Conservation (phyloP, 1,284 basidiomycete genomes). For the Albatrellus sp. region DNA sequence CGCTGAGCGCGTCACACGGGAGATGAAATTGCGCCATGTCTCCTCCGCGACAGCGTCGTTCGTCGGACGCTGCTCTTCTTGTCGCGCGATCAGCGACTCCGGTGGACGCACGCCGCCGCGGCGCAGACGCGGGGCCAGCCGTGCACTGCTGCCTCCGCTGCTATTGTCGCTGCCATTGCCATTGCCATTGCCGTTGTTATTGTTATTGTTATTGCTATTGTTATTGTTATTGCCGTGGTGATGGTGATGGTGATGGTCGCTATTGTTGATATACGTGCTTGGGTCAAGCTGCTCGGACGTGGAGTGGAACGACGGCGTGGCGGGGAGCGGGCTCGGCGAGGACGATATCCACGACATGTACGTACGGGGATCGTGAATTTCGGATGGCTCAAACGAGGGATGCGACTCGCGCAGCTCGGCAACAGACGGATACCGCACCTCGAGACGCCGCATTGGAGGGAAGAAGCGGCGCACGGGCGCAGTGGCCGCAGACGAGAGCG, state of each 20-base stretch:
- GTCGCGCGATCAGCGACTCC: slow-evolving; percentile 5
- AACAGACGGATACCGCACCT: neutral
- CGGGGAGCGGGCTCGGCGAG: slow-evolving; percentile 2
- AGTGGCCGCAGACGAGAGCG: neutral
- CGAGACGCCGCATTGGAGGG: slow-evolving; percentile 8
- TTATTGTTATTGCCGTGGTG: neutral
- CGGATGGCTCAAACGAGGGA: slow-evolving; percentile 5
- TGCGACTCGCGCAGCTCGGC: neutral
- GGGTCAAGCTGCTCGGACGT: neutral
- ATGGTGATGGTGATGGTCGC: neutral
- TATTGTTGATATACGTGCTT: no score
- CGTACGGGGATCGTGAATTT: neutral
- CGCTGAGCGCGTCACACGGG: no score
- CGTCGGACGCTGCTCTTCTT: neutral
- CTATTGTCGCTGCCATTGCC: no score
- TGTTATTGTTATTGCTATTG: neutral
- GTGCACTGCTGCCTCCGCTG: neutral
- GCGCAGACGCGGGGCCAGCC: slow-evolving; percentile 10
- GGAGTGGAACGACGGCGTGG: neutral
- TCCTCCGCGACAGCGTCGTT: neutral
- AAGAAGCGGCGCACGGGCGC: slow-evolving; percentile 11
- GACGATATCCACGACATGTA: slow-evolving; percentile 8
- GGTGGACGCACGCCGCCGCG: slow-evolving; percentile 11
- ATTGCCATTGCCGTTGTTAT: neutral
- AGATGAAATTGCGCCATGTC: no score